A percentile compares a stretch with the other conserved stretches of the same genome.
Conservation (phyloP, 306 rosid genomes). For the Macrotyloma uniflorum region DNA sequence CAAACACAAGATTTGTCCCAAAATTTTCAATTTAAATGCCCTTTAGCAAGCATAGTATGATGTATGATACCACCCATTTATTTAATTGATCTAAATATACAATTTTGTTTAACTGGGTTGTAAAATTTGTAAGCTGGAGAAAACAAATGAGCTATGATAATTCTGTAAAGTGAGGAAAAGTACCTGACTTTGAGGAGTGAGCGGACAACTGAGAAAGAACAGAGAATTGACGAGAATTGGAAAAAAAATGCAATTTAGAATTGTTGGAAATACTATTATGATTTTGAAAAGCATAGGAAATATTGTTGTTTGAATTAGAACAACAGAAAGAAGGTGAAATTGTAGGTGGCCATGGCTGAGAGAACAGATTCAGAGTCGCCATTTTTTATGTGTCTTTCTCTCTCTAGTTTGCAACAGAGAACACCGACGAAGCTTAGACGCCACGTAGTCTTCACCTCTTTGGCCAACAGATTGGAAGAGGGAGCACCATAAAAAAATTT, state of each 20-base stretch:
- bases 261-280: conserved; percentile 26
- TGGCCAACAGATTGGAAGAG: conserved; percentile 22
- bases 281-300: background rate
- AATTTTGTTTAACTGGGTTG: background rate
- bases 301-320: conserved; percentile 23
- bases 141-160: background rate
- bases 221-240: conserved; percentile 44
- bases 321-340: conserved; percentile 38
- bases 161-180: conserved; percentile 14
- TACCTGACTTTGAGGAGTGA: conserved; percentile 63
- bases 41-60: background rate
- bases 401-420: background rate
- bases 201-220: conserved; percentile 41
- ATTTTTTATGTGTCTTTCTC: conserved; percentile 35
- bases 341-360: conserved; percentile 59
- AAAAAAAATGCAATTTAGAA: conserved; percentile 40
- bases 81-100: background rate
- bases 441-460: conserved; percentile 25
- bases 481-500: conserved; percentile 36
- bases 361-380: conserved; percentile 61
- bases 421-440: conserved; percentile 4
- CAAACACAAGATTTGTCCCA: background rate
- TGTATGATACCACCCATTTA: background rate
- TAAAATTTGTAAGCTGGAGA: background rate
- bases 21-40: conserved; percentile 2